Evolutionary conservation across 192 early-diverging fungal species (phyloP).

Genomic region (Entomortierella chlamydospora): DNA sequence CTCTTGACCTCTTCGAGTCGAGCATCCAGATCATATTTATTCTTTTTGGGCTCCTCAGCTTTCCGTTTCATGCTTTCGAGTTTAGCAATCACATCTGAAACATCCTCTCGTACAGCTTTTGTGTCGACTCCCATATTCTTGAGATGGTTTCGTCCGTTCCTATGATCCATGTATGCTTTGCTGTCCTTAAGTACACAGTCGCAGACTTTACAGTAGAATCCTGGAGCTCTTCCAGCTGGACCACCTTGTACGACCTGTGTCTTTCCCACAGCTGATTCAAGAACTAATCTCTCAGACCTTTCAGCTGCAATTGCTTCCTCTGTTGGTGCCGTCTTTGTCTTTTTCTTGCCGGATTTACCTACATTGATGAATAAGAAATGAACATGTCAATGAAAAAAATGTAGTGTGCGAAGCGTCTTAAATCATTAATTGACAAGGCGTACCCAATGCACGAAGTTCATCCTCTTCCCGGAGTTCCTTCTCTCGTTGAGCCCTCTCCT

Average conservation of each 20-base stretch:
- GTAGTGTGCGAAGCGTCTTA: too few species aligned
- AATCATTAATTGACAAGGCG: too few species aligned
- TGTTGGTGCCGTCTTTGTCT: conserved; percentile 53
- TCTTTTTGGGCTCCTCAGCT: conserved; percentile 66
- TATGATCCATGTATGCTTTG: conserved; percentile 90
- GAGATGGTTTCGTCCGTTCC: conserved; percentile 92
- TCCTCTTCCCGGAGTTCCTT: conserved; percentile 60
- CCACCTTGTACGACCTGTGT: conserved; percentile 79
- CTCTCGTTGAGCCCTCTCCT: conserved; percentile 65
- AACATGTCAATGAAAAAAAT: not conserved
- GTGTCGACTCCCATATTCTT: conserved; percentile 82
- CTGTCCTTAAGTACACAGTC: conserved; percentile 92
- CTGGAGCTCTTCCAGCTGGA: conserved; percentile 76
- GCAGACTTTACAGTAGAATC: conserved; percentile 93
- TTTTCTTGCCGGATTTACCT: conserved; percentile 53
- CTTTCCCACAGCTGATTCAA: conserved; percentile 83
- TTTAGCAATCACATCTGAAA: conserved; percentile 80
- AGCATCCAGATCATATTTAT: conserved; percentile 76
- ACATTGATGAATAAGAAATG: not conserved
- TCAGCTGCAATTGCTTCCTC: conserved; percentile 63
- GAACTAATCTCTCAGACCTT: conserved; percentile 67
- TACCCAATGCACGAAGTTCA: conserved; percentile 67
- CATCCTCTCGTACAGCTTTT: conserved; percentile 82
- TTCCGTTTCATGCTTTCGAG: conserved; percentile 79
- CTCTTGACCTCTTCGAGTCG: conserved; percentile 71